Base-by-base conservation (phyloP, 495 filamentous ascomycete genomes). In the Penicillium malachiteum region DNA sequence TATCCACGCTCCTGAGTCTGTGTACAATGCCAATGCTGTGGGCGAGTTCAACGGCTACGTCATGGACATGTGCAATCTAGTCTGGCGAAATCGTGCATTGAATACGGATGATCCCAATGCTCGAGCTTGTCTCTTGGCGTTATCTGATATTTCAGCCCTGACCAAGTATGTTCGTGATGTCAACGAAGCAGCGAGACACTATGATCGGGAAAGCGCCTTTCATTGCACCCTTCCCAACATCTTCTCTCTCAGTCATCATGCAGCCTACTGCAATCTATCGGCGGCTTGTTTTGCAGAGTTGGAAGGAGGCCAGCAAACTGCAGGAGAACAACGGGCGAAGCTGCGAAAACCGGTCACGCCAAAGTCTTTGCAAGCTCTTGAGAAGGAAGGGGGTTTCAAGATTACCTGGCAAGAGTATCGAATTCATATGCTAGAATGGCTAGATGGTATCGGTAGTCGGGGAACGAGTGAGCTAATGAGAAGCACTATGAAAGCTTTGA, bases 1-100 rank as follows among this genome's bases (percentile, higher is more conserved):
- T 14, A 62, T 64, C 14, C 50, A 64, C 49, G 35, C 74, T 59
- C 9, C 72, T 52, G 50, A 68, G 54, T 47, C 80, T 73, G 55
- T 81, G 73, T 58, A 77, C 70, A 45, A 72, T 70, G 58, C 83
- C 80, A 60, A 82, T 3, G 46, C 75, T 4, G 74, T 91, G 49
- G 79, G 83, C 40, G 76, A 81, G 17, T 93, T 94, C 73, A 96
- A 96, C 68, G 87, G 87, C 8, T 91, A 87, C 62, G 79, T 96
- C 32, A 94, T 94, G 87, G 92, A 96, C 63, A 79, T 91, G 39
- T 94, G 89, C 74, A 95, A 96, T 62, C 81, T 89, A 43, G 60
- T 96, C 12, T 95, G 92, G 90, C 82, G 89, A 16, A 85, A 84
- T 17, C 86, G 87, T 12, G 91, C 87, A 0, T 84, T 96, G 33